Evolutionary conservation across 2,329 filamentous ascomycete genomes (phyloP), one percentile per base, ranked within the genome.

Genomic region (Arthrinium puccinioides): DNA sequence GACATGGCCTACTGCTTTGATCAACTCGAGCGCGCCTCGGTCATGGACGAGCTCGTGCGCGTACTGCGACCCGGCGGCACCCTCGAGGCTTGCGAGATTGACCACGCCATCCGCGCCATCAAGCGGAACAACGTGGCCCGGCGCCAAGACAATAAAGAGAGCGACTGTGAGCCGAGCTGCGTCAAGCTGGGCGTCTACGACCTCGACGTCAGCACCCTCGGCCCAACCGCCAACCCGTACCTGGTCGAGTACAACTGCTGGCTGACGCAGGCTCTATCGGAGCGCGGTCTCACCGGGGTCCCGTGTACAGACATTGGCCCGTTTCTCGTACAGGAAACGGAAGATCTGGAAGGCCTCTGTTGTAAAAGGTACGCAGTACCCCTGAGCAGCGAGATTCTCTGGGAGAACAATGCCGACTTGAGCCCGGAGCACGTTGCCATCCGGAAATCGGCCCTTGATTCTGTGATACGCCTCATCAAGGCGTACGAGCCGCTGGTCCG

Each of bases 81-180:
- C 5, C 55, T 83, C 18, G 80, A 82, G 47, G 62, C 81, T 24
- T 81, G 77, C 76, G 77, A 80, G 49, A 70, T 70, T 4, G 76
- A 82, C 54, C 68, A 74, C 54, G 65, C 73, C n/a, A 69, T 81
- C 42, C 69, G 78, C 29, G 75, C 74, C 4, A 57, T 82, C 18
- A 28, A 36, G 24, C 23, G 15, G 16, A 36, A 36, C 24, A 24
- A 55, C 62, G 9, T 79, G 72, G 15, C 70, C 66, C 9, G 36
- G 18, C 79, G 75, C 6, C 80, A 78, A 49, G 66, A 27, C 9
- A 21, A n/a, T 6, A 36, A 27, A 14, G 18, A 27, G 33, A 18
- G 25, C n/a, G n/a, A 20, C 4, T 24, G 20, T 10, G 33, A 36
- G 21, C 21, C 23, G 21, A 18, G 21, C 33, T 26, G 11, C 33